Conservation (phyloP, 257 asterid genomes). For the Ophiorrhiza pumila region DNA sequence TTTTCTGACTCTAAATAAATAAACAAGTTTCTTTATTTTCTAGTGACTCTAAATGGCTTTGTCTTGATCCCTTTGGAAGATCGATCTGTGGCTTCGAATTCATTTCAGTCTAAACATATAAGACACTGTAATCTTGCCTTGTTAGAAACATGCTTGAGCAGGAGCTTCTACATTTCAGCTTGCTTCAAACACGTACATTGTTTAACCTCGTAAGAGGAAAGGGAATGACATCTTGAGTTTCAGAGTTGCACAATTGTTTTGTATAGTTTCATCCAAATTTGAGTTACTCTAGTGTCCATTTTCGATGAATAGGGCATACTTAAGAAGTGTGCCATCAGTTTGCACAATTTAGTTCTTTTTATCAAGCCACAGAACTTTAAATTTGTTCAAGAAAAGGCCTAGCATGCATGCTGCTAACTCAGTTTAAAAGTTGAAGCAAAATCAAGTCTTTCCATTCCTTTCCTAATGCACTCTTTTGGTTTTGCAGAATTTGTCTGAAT, state of each 20-base stretch:
- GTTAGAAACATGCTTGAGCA: not conserved
- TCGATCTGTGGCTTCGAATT: not conserved
- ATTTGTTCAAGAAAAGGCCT: not conserved
- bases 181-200: not conserved
- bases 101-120: not conserved
- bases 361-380: not conserved
- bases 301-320: not conserved
- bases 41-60: not conserved
- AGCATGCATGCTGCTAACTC: not conserved
- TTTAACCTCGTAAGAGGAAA: not conserved
- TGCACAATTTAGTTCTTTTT: not conserved
- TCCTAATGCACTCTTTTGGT: not conserved
- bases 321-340: not conserved
- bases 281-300: not conserved
- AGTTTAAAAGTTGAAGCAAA: not conserved
- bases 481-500: not conserved
- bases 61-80: not conserved
- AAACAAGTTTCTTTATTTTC: not conserved
- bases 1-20: no score
- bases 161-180: not conserved
- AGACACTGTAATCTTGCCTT: not conserved
- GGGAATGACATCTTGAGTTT: not conserved
- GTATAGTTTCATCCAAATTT: not conserved
- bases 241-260: not conserved
- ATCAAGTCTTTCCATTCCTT: not conserved